Conservation (phyloP, 148 eudicot genomes). For the Amaranthus cruentus region DNA sequence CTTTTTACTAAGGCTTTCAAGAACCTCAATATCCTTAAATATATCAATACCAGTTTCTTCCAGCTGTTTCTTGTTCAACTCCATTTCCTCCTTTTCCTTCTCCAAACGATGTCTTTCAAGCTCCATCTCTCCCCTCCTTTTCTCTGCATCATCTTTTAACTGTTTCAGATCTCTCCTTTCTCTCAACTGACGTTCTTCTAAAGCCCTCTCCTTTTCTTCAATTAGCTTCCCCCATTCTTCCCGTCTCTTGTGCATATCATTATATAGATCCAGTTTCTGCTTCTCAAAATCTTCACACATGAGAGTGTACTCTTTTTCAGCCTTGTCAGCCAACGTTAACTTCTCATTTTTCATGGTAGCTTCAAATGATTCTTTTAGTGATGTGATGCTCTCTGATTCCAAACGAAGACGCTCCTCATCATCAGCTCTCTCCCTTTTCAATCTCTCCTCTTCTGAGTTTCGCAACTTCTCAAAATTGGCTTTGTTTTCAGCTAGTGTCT, state of each 20-base stretch:
- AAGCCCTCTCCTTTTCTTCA: conserved; percentile 51
- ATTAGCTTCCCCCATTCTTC: conserved; percentile 49
- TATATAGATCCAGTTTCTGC: conserved; percentile 48
- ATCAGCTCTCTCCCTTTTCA: conserved; percentile 50
- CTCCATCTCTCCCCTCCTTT: conserved; percentile 50
- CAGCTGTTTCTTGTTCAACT: conserved; percentile 49
- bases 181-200: conserved; percentile 49
- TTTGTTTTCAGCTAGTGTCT: conserved; percentile 41
- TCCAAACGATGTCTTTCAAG: conserved; percentile 40
- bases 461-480: conserved; percentile 43
- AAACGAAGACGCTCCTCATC: conserved; percentile 38
- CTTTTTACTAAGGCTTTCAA: conserved; percentile 59
- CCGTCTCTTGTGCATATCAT: conserved; percentile 43
- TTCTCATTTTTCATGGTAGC: conserved; percentile 65
- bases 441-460: conserved; percentile 46
- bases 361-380: conserved; percentile 71
- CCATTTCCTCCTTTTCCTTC: conserved; percentile 55
- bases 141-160: conserved; percentile 45
- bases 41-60: conserved; percentile 64
- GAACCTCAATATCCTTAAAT: conserved; percentile 63
- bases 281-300: conserved; percentile 58
- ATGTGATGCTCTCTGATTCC: conserved; percentile 47
- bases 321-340: conserved; percentile 45
- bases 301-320: conserved; percentile 40
- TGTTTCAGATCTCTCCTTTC: conserved; percentile 37